Conservation (phyloP, 371 early-diverging fungal genomes). For the Capillidium rhysosporum region DNA sequence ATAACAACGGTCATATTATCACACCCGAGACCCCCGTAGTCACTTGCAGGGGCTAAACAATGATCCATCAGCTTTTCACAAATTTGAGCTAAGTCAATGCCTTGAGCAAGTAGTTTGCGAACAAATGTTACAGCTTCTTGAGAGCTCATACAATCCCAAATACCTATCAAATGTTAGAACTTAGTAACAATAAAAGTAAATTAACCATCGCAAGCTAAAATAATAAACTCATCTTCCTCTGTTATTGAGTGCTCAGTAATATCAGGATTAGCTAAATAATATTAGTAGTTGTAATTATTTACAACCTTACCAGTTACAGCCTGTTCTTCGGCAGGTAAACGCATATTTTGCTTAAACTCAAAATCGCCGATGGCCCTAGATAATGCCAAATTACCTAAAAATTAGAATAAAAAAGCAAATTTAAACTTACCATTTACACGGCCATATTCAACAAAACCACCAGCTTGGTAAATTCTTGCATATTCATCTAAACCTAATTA, state of each 20-base stretch:
- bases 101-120: slow-evolving; percentile 31
- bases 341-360: slow-evolving; percentile 66
- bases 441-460: slow-evolving; percentile 87
- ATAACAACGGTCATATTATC: slow-evolving; percentile 97
- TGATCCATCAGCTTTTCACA: slow-evolving; percentile 79
- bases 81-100: slow-evolving; percentile 28
- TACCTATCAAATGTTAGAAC: slow-evolving; percentile 24
- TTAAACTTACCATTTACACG: slow-evolving; percentile 69
- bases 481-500: slow-evolving; percentile 30
- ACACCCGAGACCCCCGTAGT: slow-evolving; percentile 79
- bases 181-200: not conserved
- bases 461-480: slow-evolving; percentile 62
- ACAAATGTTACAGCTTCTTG: slow-evolving; percentile 74
- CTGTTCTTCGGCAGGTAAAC: slow-evolving; percentile 63
- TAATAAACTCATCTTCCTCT: slow-evolving; percentile 72
- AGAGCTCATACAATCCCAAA: slow-evolving; percentile 91
- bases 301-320: slow-evolving; percentile 47
- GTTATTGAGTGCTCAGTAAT: slow-evolving; percentile 33
- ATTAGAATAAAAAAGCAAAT: not conserved
- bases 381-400: slow-evolving; percentile 65
- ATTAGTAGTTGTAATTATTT: not conserved
- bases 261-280: slow-evolving; percentile 54
- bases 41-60: slow-evolving; percentile 68
- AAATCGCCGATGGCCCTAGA: slow-evolving; percentile 94
- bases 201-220: slow-evolving; percentile 89